Base-by-base conservation (phyloP, 495 filamentous ascomycete species). In the Clavariopsis aquatica region DNA sequence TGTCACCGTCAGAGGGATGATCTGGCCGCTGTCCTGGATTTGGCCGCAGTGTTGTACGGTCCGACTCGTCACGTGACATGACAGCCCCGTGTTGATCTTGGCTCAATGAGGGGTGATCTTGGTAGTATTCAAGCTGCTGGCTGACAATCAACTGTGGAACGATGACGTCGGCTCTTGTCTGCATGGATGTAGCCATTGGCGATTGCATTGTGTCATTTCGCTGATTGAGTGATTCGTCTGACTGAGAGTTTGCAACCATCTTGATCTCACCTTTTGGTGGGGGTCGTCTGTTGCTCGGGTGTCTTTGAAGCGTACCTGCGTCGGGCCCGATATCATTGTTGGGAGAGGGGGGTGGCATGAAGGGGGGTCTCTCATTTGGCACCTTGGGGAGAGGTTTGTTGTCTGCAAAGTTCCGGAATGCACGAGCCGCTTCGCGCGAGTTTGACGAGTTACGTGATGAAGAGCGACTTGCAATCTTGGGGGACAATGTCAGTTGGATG, bases 381-480 rank as follows among this genome's bases (percentile, higher is more conserved):
- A 70, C 64, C n/a, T 24, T 70, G n/a, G 68, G 68, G 9, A 70
- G 56, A 19, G 68, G 68, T 43, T 70, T 70, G 53, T 66, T 66
- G 24, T 64, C 57, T 23, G 60, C 34, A 27, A 59, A 60, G 29
- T 60, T 67, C 23, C 64, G 31, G 28, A 66, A 67, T 8, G 59
- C 52, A 10, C 68, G 58, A 2, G 49, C 24, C 10, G 59, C 46
- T n/a, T 70, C 68, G 27, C 64, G 55, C n/a, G 68, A 67, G 49
- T 61, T 70, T 31, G 66, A 60, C 24, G 66, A 60, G 22, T 57
- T 67, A 17, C 68, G 58, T 20, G 68, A 70, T 47, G 68, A 70
- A 2, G 68, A 70, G 60, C 68, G 64, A 36, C 68, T 70, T 19
- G 68, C 68, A 64, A 70, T 67, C 68, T 70, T 26, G 22, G 38